Conservation (phyloP, 2,329 filamentous ascomycete genomes). For the Phialocephala sp. region DNA sequence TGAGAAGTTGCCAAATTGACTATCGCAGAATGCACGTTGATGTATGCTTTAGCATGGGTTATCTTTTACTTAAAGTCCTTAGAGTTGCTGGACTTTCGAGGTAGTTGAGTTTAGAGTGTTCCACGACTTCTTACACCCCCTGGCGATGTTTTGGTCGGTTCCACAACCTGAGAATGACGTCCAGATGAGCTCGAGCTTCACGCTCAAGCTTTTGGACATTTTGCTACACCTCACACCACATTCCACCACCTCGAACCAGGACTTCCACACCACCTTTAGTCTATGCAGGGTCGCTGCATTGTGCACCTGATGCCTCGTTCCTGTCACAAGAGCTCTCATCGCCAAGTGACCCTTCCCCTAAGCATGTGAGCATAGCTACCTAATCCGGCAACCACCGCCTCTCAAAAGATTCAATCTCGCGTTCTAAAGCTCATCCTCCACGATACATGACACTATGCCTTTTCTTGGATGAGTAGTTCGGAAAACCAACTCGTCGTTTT, state of each 20-base stretch:
- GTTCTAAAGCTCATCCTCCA: neutral
- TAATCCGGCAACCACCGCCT: slow-evolving; percentile 19
- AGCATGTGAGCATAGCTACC: slow-evolving; percentile 31
- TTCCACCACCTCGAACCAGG: too few species aligned
- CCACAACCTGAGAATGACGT: neutral
- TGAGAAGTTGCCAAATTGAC: too few species aligned
- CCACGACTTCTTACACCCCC: too few species aligned
- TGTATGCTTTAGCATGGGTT: too few species aligned
- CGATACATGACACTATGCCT: neutral
- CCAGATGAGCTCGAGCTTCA: neutral
- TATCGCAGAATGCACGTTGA: too few species aligned
- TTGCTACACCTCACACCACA: neutral
- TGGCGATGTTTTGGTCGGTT: neutral
- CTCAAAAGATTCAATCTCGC: slow-evolving; percentile 5
- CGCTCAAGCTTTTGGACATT: neutral
- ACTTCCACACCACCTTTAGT: neutral
- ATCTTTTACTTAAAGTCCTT: too few species aligned
- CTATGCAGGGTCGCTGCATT: neutral
- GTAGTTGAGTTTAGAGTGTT: too few species aligned
- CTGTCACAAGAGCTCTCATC: slow-evolving; percentile 3
- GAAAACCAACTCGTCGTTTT: neutral
- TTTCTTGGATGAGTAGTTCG: neutral
- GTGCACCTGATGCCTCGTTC: neutral
- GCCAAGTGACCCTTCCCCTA: slow-evolving; percentile 19
- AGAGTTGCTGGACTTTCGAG: too few species aligned